Conservation (phyloP, 805 yeast genomes). For the Starmerella davenportii region DNA sequence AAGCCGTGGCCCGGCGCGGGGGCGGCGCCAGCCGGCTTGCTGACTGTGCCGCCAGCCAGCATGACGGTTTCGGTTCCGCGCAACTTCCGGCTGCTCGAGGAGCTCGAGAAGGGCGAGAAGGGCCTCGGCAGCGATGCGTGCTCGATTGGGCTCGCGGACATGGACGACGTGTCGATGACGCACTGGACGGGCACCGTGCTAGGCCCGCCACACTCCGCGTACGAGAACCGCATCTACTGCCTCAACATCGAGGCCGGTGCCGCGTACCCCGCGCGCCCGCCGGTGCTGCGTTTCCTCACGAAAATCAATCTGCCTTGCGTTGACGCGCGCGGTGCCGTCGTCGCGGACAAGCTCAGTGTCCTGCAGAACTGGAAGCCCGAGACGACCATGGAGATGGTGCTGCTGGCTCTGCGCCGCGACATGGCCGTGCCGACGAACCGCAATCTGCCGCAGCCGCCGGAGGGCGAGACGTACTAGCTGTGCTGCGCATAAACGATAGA, state of each 20-base stretch:
- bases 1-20: neutral
- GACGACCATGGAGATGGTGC: constrained; percentile 84
- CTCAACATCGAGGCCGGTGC: constrained; percentile 66
- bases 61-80: constrained; percentile 37
- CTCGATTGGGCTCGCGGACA: constrained; percentile 80
- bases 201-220: constrained; percentile 86
- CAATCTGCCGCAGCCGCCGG: constrained; percentile 78
- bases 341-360: constrained; percentile 39
- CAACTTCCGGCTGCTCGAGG: constrained; percentile 85
- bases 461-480: constrained; percentile 46
- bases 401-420: constrained; percentile 63
- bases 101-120: constrained; percentile 93
- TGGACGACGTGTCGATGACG: constrained; percentile 84
- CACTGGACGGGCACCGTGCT: constrained; percentile 95
- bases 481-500: too few relatives aligned
- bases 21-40: neutral
- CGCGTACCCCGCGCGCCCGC: constrained; percentile 78
- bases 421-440: constrained; percentile 76
- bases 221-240: constrained; percentile 85
- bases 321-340: constrained; percentile 40
- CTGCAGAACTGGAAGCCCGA: constrained; percentile 72
- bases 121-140: constrained; percentile 94
- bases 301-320: constrained; percentile 86
- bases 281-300: constrained; percentile 60
- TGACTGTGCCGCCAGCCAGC: neutral